These are phyloP conservation scores for Tylopilus orsonianus DNA, from an alignment of 1,284 basidiomycete species.

Conservation along the genomic window DNA sequence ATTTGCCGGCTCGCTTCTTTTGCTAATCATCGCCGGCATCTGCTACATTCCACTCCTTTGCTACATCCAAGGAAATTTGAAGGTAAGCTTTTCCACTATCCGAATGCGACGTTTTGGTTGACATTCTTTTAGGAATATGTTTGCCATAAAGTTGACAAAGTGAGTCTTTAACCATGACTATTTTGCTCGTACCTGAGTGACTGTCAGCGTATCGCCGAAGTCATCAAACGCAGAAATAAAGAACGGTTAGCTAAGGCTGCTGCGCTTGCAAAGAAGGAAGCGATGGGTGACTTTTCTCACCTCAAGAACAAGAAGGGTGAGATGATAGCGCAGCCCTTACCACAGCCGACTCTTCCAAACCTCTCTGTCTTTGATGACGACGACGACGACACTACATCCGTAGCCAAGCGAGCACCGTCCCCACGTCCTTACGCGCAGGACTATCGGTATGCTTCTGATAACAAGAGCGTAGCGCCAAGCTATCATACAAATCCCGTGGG, in stretches of 20 bases:
- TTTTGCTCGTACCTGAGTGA: slow-evolving; percentile 9
- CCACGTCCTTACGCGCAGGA: slow-evolving; percentile 57
- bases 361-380: slow-evolving; percentile 82
- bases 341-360: slow-evolving; percentile 95
- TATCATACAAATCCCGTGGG: slow-evolving; percentile 36
- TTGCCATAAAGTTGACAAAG: slow-evolving; percentile 98
- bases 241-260: slow-evolving; percentile 82
- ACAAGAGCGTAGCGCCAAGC: slow-evolving; percentile 35
- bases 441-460: slow-evolving; percentile 48
- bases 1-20: slow-evolving; percentile 80
- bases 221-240: slow-evolving; percentile 91
- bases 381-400: slow-evolving; percentile 60
- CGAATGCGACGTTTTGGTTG: slow-evolving; percentile 1
- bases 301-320: slow-evolving; percentile 94
- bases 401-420: slow-evolving; percentile 55
- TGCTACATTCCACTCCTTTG: slow-evolving; percentile 91
- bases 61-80: slow-evolving; percentile 95
- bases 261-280: slow-evolving; percentile 87
- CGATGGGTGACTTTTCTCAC: slow-evolving; percentile 85
- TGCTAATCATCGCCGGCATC: slow-evolving; percentile 82
- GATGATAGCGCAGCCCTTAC: slow-evolving; percentile 76
- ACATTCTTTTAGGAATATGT: slow-evolving; percentile 79
- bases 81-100: slow-evolving; percentile 46
- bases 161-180: slow-evolving; percentile 30
- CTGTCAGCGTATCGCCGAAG: slow-evolving; percentile 80